Evolutionary conservation across 169 alveolate species (phyloP).

Genomic region (Plasmodium knowlesi): DNA sequence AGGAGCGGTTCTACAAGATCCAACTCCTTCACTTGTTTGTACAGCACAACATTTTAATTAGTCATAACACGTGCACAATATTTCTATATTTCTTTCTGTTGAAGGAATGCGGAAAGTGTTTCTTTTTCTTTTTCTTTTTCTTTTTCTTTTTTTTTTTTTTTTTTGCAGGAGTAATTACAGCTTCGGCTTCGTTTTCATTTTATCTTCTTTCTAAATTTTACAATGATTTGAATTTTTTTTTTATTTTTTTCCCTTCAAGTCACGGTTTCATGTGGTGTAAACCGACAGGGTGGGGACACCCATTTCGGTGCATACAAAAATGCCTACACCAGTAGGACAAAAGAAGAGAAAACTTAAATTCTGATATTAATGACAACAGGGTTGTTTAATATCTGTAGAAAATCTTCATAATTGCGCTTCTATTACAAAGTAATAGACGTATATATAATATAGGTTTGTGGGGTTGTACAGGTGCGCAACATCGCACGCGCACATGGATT

Average conservation of each 20-base stretch:
- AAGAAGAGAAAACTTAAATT: background rate
- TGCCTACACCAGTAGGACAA: background rate
- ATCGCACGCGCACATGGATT: background rate
- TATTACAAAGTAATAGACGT: background rate
- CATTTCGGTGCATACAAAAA: background rate
- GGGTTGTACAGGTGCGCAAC: background rate
- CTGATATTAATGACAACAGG: slow-evolving; percentile 6
- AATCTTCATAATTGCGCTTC: background rate
- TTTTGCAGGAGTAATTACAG: background rate
- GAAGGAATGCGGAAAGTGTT: background rate
- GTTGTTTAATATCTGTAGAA: background rate
- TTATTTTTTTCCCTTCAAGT: background rate
- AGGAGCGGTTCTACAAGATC: background rate
- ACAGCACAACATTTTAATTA: background rate
- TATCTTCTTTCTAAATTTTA: background rate
- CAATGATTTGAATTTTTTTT: no score
- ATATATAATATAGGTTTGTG: background rate
- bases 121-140: background rate
- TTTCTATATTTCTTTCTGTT: background rate
- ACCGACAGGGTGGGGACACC: no score
- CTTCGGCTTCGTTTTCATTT: background rate
- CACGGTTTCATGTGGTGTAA: background rate
- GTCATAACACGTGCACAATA: background rate
- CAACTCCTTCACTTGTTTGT: background rate
- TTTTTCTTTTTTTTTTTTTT: background rate